Percentiles rank a stretch among this genome's conserved stretches.
Evolutionary conservation across 2,329 filamentous ascomycete genomes (phyloP).

Genomic region (Beauveria brongniartii): DNA sequence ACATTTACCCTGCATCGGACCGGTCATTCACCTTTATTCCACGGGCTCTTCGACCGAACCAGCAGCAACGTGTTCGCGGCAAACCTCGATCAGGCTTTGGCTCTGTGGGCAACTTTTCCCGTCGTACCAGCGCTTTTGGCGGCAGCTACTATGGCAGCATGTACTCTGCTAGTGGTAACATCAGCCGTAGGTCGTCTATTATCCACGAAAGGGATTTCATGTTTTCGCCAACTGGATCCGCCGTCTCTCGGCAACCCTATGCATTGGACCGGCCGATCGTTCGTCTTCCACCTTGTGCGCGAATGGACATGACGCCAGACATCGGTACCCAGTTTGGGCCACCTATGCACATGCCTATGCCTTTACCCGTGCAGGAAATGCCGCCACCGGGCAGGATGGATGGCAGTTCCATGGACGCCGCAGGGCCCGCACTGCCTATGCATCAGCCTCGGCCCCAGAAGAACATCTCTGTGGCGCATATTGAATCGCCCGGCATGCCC

Average conservation of each 20-base stretch:
- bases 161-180: slow-evolving; percentile 79
- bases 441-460: slow-evolving; percentile 95
- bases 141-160: slow-evolving; percentile 64
- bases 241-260: slow-evolving; percentile 60
- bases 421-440: slow-evolving; percentile 46
- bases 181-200: slow-evolving; percentile 81
- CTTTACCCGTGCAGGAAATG: slow-evolving; percentile 3
- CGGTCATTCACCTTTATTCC: slow-evolving; percentile 98
- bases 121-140: slow-evolving; percentile 71
- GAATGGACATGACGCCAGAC: slow-evolving; percentile 18
- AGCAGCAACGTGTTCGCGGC: slow-evolving; percentile 68
- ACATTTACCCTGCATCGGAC: slow-evolving; percentile 84
- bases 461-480: slow-evolving; percentile 83
- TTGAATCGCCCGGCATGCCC: slow-evolving; percentile 67
- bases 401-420: slow-evolving; percentile 10
- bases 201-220: slow-evolving; percentile 60
- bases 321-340: neutral
- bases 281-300: slow-evolving; percentile 62
- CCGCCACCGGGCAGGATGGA: slow-evolving; percentile 10
- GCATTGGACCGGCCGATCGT: slow-evolving; percentile 66
- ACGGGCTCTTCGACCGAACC: slow-evolving; percentile 83
- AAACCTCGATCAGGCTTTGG: slow-evolving; percentile 66
- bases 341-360: slow-evolving; percentile 3
- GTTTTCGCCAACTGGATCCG: slow-evolving; percentile 73
- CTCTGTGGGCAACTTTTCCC: slow-evolving; percentile 59